Base-by-base conservation (phyloP, 495 filamentous ascomycete species). In the Penicillium roqueforti region DNA sequence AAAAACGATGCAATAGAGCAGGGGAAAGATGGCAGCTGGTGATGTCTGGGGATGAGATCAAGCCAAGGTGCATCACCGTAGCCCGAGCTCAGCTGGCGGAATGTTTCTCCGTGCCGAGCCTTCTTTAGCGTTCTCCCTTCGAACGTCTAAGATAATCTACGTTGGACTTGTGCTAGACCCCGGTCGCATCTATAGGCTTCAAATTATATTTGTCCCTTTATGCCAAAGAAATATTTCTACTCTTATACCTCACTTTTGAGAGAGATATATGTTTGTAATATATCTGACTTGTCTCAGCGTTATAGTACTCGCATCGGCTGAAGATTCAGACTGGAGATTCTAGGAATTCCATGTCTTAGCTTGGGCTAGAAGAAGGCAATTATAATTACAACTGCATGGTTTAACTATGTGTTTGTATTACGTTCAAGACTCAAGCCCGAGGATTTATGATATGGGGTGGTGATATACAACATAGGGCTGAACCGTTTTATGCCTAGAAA, bases 1-100 rank as follows among this genome's bases (percentile, higher is more conserved):
- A 38, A 32, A 44, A 18, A 52, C 39, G 48, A 62, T 26, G 40
- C 16, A 42, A 55, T 23, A 49, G 53, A 42, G 38, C 26, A 47
- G 36, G 38, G 54, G 56, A 53, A 52, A 28, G 43, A 52, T 46
- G 55, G 39, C 32, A 50, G 47, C 47, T 50, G 29, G 34, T 52
- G 48, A 50, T 46, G 51, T 60, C 28, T 49, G 59, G 25, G 16
- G 42, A 55, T 58, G 57, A 52, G 54, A 60, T 55, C 56, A 47
- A 43, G 51, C 47, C 62, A 57, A 57, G 60, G 61, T 69, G 62
- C 65, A 71, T 71, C 69, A 73, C 62, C 50, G 59, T 56, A 66
- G 55, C 61, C 66, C 59, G 61, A 75, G 72, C 72, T 75, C 65
- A 72, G 72, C 69, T 72, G 72, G 70, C 46, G 38, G 56, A 71